Conservation (phyloP, 108 stramenopile genomes). For the Pseudonitzschia multiseries region DNA sequence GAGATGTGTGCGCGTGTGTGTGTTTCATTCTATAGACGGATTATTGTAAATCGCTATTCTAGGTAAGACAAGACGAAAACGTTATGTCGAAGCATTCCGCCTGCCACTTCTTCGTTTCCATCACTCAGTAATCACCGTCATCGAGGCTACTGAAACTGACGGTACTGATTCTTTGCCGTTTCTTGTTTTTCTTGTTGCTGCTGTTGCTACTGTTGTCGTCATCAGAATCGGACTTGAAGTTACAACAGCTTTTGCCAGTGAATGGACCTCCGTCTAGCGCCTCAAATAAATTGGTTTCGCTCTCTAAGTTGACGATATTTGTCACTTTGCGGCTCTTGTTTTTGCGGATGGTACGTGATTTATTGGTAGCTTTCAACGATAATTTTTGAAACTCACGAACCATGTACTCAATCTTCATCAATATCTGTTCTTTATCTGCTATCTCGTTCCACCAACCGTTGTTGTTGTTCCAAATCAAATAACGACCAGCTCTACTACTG, state of each 20-base stretch:
- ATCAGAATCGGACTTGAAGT: not conserved
- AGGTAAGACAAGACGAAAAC: not conserved
- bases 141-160: not conserved
- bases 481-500: not conserved
- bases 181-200: not conserved
- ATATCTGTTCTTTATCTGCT: not conserved
- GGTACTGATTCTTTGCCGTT: not conserved
- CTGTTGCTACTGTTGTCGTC: not conserved
- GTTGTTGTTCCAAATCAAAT: conserved; percentile 6
- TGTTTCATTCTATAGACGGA: too few species aligned
- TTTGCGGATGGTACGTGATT: not conserved
- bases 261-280: not conserved
- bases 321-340: not conserved
- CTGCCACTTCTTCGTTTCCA: not conserved
- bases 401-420: conserved; percentile 14
- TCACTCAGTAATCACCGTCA: not conserved
- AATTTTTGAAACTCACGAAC: conserved; percentile 3
- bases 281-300: not conserved
- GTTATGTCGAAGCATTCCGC: not conserved
- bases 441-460: conserved; percentile 12
- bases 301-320: not conserved
- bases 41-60: not conserved
- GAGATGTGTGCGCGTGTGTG: too few species aligned
- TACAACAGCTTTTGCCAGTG: not conserved
- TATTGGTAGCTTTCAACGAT: not conserved